Base-by-base conservation (phyloP, 2,329 filamentous ascomycete species). In the Fusarium chaquense region DNA sequence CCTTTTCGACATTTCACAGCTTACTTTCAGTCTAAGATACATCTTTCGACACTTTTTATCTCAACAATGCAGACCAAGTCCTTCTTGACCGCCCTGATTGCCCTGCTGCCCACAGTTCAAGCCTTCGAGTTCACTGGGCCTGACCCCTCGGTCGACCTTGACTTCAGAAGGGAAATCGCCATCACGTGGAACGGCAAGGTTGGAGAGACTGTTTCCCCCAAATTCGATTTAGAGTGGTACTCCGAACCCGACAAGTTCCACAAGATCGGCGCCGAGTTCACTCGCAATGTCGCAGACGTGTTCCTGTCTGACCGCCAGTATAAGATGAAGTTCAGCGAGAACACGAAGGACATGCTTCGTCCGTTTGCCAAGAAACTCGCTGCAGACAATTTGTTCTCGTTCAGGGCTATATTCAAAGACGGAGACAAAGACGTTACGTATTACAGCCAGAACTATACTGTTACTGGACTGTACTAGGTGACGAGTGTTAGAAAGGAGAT, bases 71-170 rank as follows among this genome's bases (percentile, higher is more conserved):
- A 58, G 7, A 38, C 32, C 36, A 38, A 56, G 24, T 6, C n/a
- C 18, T 32, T 58, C 49, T 15, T 44, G 6, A 24, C 16, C 16
- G 4, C 24, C 8, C 9, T 58, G 22, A 11, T 54, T 3, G 38
- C 40, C 5, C 12, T 20, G 4, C 8, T 56, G 16, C 40, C 56
- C 13, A 12, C 16, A 15, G 20, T 18, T 12, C 20, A 18, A 10
- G 26, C 50, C 20, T 59, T 59, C 32, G 18, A 59, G 16, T 56
- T 59, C 10, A 56, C 56, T 15, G 40, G 56, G 9, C 56, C 50
- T 20, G 20, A 59, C 10, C 50, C 56, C 20, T 56, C 36, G 32
- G 18, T 56, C n/a, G 40, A 26, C 11, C 22, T 59, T 5, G 50
- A 59, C 40, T 15, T 59, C 16, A 59, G 16, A 18, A 38, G 45